Evolutionary conservation across 768 basidiomycete genomes (phyloP), one percentile per base, ranked within the genome.

Genomic region (Mrakia blollopis): DNA sequence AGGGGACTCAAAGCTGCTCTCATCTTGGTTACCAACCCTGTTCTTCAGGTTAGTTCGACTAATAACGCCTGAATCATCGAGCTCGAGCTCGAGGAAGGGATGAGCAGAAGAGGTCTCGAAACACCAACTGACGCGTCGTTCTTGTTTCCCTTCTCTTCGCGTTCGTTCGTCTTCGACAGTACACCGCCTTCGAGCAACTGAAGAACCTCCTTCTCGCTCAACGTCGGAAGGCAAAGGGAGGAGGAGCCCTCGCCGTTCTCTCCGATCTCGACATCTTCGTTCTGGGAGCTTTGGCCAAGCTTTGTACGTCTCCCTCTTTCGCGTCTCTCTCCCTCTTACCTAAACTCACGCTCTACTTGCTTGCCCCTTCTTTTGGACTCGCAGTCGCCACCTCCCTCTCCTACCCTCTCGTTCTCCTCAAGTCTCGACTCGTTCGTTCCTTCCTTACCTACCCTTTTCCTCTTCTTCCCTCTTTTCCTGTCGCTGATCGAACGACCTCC

Each of bases 131-230:
- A 39, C 60, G 61, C 57, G 8, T 74, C 28, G 32, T 23, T 75
- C 37, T 6, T 65, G 25, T 70, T 35, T 41, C 28, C 62, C n/a
- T 57, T 52, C 35, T 75, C 14, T 21, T 54, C 41, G 4, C 23
- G 25, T 11, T 41, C 32, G 23, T n/a, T n/a, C n/a, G n/a, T n/a
- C n/a, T n/a, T n/a, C n/a, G 5, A 44, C 89, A 94, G 85, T 95
- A 97, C 83, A 98, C 96, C 28, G 89, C 90, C 0, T 98, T 98
- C 79, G 96, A 99, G 84, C 93, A 97, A 82, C 86, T 98, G 80
- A 97, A 96, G 86, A 97, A 95, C 80, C 80, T 88, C 52, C 81
- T 98, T 76, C 85, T 94, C 74, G 86, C 87, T 78, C 87, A 87
- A 41, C 88, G 91, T 50, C 89, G 85, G 82, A 69, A 87, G 85